Evolutionary conservation across 2,329 filamentous ascomycete species (phyloP).

Genomic region (Phyllosticta capitalensis): DNA sequence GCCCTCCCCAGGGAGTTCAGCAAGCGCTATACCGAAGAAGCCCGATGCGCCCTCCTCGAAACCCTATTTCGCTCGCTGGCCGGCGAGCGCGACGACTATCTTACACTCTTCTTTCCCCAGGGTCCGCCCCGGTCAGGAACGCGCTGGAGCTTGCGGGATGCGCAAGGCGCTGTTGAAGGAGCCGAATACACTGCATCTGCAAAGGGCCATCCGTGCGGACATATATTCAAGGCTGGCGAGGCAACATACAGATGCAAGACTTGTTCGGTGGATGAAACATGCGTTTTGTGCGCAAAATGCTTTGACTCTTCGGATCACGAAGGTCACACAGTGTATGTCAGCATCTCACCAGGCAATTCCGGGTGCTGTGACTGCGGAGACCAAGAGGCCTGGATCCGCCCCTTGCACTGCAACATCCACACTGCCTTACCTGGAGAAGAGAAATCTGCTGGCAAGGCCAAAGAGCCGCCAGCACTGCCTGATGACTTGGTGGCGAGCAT

Average conservation of each 20-base stretch:
- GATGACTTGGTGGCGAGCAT: conserved; percentile 68
- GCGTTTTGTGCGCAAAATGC: conserved; percentile 85
- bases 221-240: conserved; percentile 93
- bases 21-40: conserved; percentile 66
- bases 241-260: conserved; percentile 91
- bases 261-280: conserved; percentile 89
- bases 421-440: conserved; percentile 42
- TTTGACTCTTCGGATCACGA: conserved; percentile 94
- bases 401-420: conserved; percentile 89
- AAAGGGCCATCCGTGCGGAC: conserved; percentile 85
- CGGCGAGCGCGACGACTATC: conserved; percentile 61
- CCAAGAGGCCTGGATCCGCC: conserved; percentile 82
- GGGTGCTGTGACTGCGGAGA: conserved; percentile 98
- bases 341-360: conserved; percentile 79
- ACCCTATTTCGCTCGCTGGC: conserved; percentile 83
- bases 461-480: conserved; percentile 50
- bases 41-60: conserved; percentile 61
- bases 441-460: conserved; percentile 47
- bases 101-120: conserved; percentile 73
- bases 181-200: conserved; percentile 91
- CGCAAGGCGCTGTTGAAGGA: conserved; percentile 86
- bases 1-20: conserved; percentile 63
- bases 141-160: conserved; percentile 68
- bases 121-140: conserved; percentile 52
- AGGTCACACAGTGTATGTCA: conserved; percentile 84